phyloP scores from a whole-genome alignment of 2,329 filamentous ascomycete genomes.

The Ascochyta viciae-villosae region DNA sequence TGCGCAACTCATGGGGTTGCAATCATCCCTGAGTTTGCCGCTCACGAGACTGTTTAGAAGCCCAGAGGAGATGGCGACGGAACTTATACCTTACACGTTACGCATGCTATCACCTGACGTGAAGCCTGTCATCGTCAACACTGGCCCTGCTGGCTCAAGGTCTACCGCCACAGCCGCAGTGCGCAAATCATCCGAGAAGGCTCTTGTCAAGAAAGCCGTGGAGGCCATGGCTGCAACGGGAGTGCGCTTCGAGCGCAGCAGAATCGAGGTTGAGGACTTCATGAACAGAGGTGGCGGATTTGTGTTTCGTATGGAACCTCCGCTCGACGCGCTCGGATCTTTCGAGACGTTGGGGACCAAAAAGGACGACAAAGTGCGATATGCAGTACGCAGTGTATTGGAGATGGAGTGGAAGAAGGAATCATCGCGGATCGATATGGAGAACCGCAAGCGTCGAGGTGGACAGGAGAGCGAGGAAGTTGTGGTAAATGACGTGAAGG shows the following conservation, averaged over 20 bases:
- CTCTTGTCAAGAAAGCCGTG: conserved; percentile 79
- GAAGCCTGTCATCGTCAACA: conserved; percentile 86
- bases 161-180: conserved; percentile 76
- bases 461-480: conserved; percentile 32
- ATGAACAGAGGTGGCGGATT: conserved; percentile 63
- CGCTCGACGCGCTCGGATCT: conserved; percentile 77
- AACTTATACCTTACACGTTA: conserved; percentile 84
- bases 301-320: conserved; percentile 94
- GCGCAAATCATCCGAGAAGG: conserved; percentile 82
- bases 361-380: conserved; percentile 78
- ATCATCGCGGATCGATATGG: conserved; percentile 69
- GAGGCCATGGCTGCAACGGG: conserved; percentile 83
- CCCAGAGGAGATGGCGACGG: conserved; percentile 76
- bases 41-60: conserved; percentile 81
- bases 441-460: conserved; percentile 65
- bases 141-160: conserved; percentile 51
- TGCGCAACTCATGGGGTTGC: conserved; percentile 74
- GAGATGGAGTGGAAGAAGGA: conserved; percentile 88
- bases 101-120: conserved; percentile 87
- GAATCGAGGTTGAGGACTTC: conserved; percentile 73
- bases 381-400: conserved; percentile 89
- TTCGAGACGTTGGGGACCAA: conserved; percentile 72
- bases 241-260: conserved; percentile 79
- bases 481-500: conserved; percentile 23
- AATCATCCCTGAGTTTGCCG: conserved; percentile 73